These are phyloP conservation scores for Mallotus nudiflorus DNA, from an alignment of 345 rosid genomes.

Conservation along the genomic window DNA sequence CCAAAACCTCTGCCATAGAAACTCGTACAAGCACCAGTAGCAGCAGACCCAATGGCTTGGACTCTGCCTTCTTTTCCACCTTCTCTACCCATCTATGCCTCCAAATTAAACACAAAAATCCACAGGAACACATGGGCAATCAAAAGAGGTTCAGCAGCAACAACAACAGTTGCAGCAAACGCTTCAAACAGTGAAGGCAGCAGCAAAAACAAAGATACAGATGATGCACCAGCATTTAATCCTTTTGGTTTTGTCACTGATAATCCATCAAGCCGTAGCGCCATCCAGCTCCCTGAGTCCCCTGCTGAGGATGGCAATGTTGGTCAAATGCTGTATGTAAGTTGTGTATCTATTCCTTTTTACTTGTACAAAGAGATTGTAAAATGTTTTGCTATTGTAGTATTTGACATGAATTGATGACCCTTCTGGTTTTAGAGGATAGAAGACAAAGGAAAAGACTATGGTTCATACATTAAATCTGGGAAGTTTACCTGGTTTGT, in stretches of 20 bases:
- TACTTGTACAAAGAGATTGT: not conserved
- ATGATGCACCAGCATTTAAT: constrained; percentile 50
- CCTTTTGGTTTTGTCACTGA: constrained; percentile 89
- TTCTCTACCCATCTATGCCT: not conserved
- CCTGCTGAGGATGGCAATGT: constrained; percentile 93
- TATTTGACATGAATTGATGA: not conserved
- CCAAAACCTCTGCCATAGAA: not conserved
- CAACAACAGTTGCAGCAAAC: constrained; percentile 26
- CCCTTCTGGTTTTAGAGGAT: constrained; percentile 50
- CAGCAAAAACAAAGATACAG: constrained; percentile 27
- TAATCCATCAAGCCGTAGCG: constrained; percentile 79
- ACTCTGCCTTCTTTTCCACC: constrained; percentile 43
- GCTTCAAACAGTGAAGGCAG: constrained; percentile 33
- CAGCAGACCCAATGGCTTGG: constrained; percentile 32
- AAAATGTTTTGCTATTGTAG: too few relatives aligned
- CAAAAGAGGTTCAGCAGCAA: constrained; percentile 19
- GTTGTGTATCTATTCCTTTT: not conserved
- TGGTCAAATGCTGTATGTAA: constrained; percentile 83
- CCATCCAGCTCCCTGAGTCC: constrained; percentile 75
- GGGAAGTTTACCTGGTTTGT: constrained; percentile 83
- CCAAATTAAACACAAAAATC: not conserved
- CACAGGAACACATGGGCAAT: not conserved
- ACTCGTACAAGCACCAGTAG: not conserved
- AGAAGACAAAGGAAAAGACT: constrained; percentile 86
- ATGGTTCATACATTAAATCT: constrained; percentile 59